These are phyloP conservation scores for Sporothrix brunneoviolacea DNA, from an alignment of 2,329 filamentous ascomycete genomes.

Conservation along the genomic window DNA sequence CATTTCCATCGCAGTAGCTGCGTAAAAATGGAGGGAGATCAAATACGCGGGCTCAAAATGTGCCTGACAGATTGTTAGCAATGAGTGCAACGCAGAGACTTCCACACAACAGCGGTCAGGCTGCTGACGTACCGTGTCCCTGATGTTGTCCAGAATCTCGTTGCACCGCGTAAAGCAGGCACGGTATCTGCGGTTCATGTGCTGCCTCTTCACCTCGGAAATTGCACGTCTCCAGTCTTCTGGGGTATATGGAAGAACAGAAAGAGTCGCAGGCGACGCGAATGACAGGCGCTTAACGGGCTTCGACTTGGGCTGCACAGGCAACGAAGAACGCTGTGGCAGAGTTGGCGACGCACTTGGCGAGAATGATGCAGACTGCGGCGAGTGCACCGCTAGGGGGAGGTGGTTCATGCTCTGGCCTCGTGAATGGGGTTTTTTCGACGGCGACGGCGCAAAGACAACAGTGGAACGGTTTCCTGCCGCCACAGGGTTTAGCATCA, in stretches of 20 bases:
- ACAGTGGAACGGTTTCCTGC: constrained; percentile 16
- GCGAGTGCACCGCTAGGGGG: background rate
- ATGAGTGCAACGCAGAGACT: background rate
- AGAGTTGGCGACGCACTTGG: background rate
- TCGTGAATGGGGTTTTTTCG: constrained; percentile 3
- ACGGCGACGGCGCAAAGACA: constrained; percentile 3
- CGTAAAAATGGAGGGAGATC: constrained; percentile 55
- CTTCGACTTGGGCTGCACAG: constrained; percentile 10
- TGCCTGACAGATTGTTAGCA: constrained; percentile 6
- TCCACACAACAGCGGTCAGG: background rate
- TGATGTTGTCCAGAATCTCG: constrained; percentile 45
- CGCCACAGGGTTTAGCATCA: constrained; percentile 16
- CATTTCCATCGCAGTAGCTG: constrained; percentile 53
- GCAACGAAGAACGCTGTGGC: constrained; percentile 11
- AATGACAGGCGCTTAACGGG: constrained; percentile 21
- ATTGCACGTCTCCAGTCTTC: constrained; percentile 47
- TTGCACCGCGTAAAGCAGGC: constrained; percentile 47
- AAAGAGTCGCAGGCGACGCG: constrained; percentile 6
- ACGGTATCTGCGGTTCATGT: constrained; percentile 43
- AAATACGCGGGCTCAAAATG: constrained; percentile 46
- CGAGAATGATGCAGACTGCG: background rate
- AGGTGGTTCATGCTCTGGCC: constrained; percentile 10
- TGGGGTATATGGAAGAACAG: constrained; percentile 35
- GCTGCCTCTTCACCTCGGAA: constrained; percentile 48
- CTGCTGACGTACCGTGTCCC: constrained; percentile 34